Evolutionary conservation across 495 filamentous ascomycete genomes (phyloP).

Genomic region (Aspergillus saccharolyticus): DNA sequence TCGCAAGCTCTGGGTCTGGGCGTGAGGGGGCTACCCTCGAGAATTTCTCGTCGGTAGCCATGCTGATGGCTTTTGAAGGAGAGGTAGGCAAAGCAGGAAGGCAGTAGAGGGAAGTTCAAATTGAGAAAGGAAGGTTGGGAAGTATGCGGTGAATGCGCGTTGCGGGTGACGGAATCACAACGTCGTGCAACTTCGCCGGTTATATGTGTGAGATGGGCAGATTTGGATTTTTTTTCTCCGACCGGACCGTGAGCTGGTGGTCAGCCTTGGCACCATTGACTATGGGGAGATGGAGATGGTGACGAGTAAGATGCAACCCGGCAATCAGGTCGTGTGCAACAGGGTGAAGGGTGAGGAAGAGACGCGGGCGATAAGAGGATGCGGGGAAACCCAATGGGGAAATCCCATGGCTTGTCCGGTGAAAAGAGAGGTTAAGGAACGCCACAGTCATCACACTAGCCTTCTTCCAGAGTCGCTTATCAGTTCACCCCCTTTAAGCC

Average conservation of each 20-base stretch:
- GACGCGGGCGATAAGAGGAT: slow-evolving; percentile 3
- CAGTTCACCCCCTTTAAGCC: too few species aligned
- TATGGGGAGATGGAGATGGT: background rate
- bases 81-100: background rate
- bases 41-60: slow-evolving; percentile 5
- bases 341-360: background rate
- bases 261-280: background rate
- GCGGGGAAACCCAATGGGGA: background rate
- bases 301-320: slow-evolving; percentile 2
- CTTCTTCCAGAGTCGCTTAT: background rate
- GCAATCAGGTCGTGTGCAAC: background rate
- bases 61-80: background rate
- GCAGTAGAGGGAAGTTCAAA: background rate
- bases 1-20: background rate
- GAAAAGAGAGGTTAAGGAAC: background rate
- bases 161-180: background rate
- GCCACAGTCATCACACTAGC: background rate
- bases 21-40: background rate
- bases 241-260: background rate
- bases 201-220: background rate
- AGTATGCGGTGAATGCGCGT: background rate
- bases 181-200: background rate
- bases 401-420: background rate
- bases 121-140: background rate
- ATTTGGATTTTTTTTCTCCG: too few species aligned